Conservation (phyloP, 1,284 basidiomycete genomes). For the Marasmius tenuissimus region DNA sequence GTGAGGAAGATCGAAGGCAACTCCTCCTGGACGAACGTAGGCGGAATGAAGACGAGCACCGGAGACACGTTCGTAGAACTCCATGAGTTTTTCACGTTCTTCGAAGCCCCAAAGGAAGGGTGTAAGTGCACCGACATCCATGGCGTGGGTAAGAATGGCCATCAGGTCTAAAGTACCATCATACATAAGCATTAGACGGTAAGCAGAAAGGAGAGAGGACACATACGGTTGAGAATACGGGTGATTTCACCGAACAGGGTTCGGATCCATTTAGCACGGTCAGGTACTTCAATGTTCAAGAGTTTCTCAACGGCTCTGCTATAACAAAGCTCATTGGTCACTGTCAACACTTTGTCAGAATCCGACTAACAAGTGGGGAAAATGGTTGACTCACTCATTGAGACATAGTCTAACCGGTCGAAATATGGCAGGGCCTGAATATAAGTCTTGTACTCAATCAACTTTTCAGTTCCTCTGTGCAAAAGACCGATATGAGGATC, state of each 20-base stretch:
- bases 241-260: conserved; percentile 98
- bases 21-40: conserved; percentile 98
- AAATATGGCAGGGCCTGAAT: conserved; percentile 99
- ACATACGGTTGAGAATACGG: conserved; percentile 88
- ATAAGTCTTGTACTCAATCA: conserved; percentile 99
- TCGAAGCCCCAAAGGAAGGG: conserved; percentile 99
- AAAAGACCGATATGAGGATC: conserved; percentile 97
- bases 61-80: conserved; percentile 99
- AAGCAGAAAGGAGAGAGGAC: conserved; percentile 1
- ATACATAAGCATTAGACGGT: not conserved
- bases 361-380: not conserved
- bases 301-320: conserved; percentile 97
- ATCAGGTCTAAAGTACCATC: conserved; percentile 70
- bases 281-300: conserved; percentile 98
- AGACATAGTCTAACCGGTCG: conserved; percentile 98
- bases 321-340: conserved; percentile 98
- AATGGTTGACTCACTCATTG: conserved; percentile 86
- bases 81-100: conserved; percentile 99
- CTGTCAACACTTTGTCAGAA: conserved; percentile 34
- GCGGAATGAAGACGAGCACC: conserved; percentile 97
- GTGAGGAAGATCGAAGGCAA: conserved; percentile 96
- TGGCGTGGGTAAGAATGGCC: conserved; percentile 94
- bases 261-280: conserved; percentile 98
- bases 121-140: conserved; percentile 97
- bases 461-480: conserved; percentile 97